These are phyloP conservation scores for Colletotrichum musicola DNA, from an alignment of 2,329 filamentous ascomycete genomes.

Conservation along the genomic window DNA sequence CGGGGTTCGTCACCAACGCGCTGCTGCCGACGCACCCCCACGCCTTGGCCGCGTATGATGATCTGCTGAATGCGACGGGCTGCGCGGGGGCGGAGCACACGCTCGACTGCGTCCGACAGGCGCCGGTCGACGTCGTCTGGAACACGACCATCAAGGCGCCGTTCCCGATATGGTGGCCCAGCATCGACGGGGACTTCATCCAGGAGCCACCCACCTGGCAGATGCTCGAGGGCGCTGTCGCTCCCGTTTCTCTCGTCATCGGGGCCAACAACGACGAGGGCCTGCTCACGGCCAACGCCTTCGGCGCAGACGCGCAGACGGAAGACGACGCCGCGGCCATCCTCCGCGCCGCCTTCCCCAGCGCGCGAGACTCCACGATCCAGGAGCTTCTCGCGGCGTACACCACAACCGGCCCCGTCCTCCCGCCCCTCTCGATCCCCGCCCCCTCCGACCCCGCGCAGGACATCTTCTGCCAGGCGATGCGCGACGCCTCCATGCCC, in stretches of 20 bases:
- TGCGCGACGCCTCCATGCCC: slow-evolving; percentile 29
- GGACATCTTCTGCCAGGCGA: slow-evolving; percentile 33
- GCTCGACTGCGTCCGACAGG: slow-evolving; percentile 22
- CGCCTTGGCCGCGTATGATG: slow-evolving; percentile 3
- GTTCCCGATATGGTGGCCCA: slow-evolving; percentile 23
- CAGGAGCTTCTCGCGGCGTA: slow-evolving; percentile 36
- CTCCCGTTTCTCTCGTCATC: slow-evolving; percentile 8
- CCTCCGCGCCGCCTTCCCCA: slow-evolving; percentile 16
- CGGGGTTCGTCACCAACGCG: slow-evolving; percentile 3
- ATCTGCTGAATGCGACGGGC: slow-evolving; percentile 13
- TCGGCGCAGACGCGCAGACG: slow-evolving; percentile 14
- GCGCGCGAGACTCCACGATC: slow-evolving; percentile 30
- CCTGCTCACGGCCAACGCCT: slow-evolving; percentile 1
- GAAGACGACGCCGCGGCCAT: slow-evolving; percentile 18
- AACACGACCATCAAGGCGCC: neutral
- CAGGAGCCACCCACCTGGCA: slow-evolving; percentile 9
- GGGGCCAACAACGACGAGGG: slow-evolving; percentile 33
- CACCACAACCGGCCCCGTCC: slow-evolving; percentile 24
- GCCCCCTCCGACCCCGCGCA: slow-evolving; percentile 3
- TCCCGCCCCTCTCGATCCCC: slow-evolving; percentile 38
- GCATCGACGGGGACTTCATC: slow-evolving; percentile 26
- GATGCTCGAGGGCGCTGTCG: slow-evolving; percentile 14
- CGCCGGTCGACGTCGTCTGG: neutral
- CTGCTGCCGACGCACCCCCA: slow-evolving; percentile 10
- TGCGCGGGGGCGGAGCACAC: slow-evolving; percentile 23